phyloP scores from a whole-genome alignment of 2,329 filamentous ascomycete species.

The Remersonia thermophila region DNA sequence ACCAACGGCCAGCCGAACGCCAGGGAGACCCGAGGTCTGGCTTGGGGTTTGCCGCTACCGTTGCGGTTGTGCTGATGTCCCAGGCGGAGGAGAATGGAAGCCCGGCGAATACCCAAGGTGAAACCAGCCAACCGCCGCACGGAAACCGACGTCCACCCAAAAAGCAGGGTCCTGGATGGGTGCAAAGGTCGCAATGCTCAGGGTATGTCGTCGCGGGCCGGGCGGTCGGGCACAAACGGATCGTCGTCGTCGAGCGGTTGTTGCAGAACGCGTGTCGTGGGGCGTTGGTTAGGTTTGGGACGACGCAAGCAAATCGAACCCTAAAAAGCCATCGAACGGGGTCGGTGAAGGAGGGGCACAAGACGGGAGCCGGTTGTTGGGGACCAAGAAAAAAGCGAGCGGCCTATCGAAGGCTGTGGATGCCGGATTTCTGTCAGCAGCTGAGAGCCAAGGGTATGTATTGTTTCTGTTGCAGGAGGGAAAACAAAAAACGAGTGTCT shows the following conservation, averaged over 20 bases:
- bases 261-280: neutral
- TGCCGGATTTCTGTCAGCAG: too few species aligned
- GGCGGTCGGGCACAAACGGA: slow-evolving; percentile 6
- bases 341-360: too few species aligned
- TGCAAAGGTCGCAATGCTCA: neutral
- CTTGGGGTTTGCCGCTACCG: too few species aligned
- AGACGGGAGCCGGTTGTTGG: too few species aligned
- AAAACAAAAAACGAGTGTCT: too few species aligned
- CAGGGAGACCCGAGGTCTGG: neutral
- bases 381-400: too few species aligned
- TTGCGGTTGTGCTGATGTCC: too few species aligned
- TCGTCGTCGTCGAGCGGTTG: neutral
- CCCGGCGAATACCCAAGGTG: neutral
- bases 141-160: neutral
- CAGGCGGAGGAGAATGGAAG: neutral
- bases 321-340: too few species aligned
- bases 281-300: slow-evolving; percentile 6
- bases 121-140: neutral
- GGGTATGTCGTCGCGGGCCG: slow-evolving; percentile 2
- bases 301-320: neutral
- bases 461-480: too few species aligned
- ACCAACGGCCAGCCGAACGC: neutral
- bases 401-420: too few species aligned
- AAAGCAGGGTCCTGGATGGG: too few species aligned
- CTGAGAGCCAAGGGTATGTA: too few species aligned